Conservation (phyloP, 805 yeast genomes). For the Pichia thaimueangensis region DNA sequence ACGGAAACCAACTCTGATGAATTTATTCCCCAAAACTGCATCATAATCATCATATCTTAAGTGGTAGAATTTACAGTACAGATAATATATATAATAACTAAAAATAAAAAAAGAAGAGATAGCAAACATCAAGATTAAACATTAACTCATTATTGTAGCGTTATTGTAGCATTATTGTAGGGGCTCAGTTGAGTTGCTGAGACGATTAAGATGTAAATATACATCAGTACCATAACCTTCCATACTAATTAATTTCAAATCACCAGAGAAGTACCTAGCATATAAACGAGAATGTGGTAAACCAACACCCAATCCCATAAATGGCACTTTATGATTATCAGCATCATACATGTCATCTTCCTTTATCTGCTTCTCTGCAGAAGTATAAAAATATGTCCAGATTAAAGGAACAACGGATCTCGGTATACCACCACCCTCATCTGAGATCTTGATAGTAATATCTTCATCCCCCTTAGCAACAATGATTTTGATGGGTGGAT, state of each 20-base stretch:
- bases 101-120: too few relatives aligned
- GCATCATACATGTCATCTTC: constrained; percentile 27
- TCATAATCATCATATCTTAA: too few relatives aligned
- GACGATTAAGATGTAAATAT: constrained; percentile 75
- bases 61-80: too few relatives aligned
- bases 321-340: constrained; percentile 55
- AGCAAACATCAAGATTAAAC: too few relatives aligned
- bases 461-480: constrained; percentile 88
- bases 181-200: constrained; percentile 70
- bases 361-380: constrained; percentile 63
- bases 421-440: constrained; percentile 93
- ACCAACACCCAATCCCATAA: constrained; percentile 94
- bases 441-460: constrained; percentile 83
- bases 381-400: constrained; percentile 89
- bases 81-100: too few relatives aligned
- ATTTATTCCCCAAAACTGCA: too few relatives aligned
- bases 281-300: constrained; percentile 79
- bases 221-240: constrained; percentile 95
- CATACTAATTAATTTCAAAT: constrained; percentile 79
- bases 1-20: too few relatives aligned
- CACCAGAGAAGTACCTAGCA: constrained; percentile 89
- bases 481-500: constrained; percentile 80
- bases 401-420: constrained; percentile 76
- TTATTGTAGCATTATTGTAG: constrained; percentile 32
- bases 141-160: too few relatives aligned